Conservation (phyloP, 345 rosid genomes). For the Anacardium occidentale region DNA sequence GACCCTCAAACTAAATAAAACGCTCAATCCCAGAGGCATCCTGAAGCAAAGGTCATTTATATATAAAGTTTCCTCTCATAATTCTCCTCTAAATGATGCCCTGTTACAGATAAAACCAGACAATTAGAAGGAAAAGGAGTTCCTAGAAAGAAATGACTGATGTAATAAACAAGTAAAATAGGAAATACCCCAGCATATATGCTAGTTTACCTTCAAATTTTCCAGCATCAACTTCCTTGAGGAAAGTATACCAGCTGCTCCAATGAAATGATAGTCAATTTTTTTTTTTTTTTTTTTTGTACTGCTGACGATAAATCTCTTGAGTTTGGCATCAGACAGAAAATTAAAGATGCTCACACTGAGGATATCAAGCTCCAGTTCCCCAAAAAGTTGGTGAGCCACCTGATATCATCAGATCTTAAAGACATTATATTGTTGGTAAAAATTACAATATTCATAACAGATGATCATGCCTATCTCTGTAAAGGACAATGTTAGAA, state of each 20-base stretch:
- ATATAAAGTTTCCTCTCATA: background rate
- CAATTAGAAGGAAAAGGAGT: background rate
- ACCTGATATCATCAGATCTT: background rate
- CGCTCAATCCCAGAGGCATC: background rate
- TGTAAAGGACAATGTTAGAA: background rate
- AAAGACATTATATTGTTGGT: background rate
- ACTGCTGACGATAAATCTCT: background rate
- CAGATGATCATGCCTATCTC: background rate
- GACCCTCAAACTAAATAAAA: background rate
- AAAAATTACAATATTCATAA: background rate
- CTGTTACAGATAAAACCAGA: background rate
- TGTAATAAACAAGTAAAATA: background rate
- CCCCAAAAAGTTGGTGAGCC: background rate
- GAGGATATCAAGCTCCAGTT: background rate
- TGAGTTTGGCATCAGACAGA: constrained; percentile 2
- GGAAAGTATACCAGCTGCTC: background rate
- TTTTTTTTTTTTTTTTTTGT: background rate
- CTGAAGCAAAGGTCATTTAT: background rate
- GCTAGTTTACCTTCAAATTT: background rate
- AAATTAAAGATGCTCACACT: constrained; percentile 4
- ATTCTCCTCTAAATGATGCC: background rate
- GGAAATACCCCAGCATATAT: background rate
- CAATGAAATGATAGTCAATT: background rate
- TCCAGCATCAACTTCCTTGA: background rate
- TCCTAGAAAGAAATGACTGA: background rate